These are phyloP conservation scores for Aspergillus avenaceus DNA, from an alignment of 495 filamentous ascomycete species.

Conservation along the genomic window DNA sequence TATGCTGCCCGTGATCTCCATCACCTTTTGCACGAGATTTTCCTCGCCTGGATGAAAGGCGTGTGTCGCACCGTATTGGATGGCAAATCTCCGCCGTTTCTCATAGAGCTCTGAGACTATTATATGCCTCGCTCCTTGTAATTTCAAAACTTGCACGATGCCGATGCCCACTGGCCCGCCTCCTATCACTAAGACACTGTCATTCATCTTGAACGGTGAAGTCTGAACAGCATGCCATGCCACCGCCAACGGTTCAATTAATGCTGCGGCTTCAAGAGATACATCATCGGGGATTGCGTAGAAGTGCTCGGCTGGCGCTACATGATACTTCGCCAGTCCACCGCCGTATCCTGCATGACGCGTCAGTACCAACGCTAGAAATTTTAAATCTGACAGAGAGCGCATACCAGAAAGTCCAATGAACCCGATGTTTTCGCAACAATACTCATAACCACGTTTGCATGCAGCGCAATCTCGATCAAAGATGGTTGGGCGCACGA, in stretches of 20 bases:
- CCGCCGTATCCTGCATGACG: slow-evolving; percentile 20
- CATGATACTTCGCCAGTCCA: slow-evolving; percentile 22
- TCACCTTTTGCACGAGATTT: slow-evolving; percentile 43
- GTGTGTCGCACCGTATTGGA: slow-evolving; percentile 49
- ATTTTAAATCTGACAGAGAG: neutral
- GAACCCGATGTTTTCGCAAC: slow-evolving; percentile 58
- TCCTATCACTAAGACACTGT: slow-evolving; percentile 53
- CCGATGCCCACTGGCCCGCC: slow-evolving; percentile 62
- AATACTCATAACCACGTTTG: slow-evolving; percentile 47
- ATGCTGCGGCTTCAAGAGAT: slow-evolving; percentile 30
- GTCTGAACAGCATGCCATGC: slow-evolving; percentile 63
- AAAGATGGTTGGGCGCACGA: slow-evolving; percentile 58
- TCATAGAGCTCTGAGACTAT: slow-evolving; percentile 53
- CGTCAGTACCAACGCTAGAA: neutral
- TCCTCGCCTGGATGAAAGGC: slow-evolving; percentile 52
- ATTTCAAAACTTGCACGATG: slow-evolving; percentile 53
- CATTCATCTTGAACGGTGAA: slow-evolving; percentile 45
- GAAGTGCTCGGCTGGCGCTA: slow-evolving; percentile 27
- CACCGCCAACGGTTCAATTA: slow-evolving; percentile 60
- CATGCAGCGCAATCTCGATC: slow-evolving; percentile 53
- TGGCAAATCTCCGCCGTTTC: slow-evolving; percentile 45
- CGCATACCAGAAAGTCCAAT: slow-evolving; percentile 50
- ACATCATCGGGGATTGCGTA: slow-evolving; percentile 18
- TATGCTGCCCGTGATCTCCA: slow-evolving; percentile 40
- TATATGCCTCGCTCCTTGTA: slow-evolving; percentile 45